Percentiles rank a stretch among this genome's conserved stretches.
These are phyloP conservation scores for Chenopodium formosanum DNA, from an alignment of 148 eudicot species.

Conservation along the genomic window DNA sequence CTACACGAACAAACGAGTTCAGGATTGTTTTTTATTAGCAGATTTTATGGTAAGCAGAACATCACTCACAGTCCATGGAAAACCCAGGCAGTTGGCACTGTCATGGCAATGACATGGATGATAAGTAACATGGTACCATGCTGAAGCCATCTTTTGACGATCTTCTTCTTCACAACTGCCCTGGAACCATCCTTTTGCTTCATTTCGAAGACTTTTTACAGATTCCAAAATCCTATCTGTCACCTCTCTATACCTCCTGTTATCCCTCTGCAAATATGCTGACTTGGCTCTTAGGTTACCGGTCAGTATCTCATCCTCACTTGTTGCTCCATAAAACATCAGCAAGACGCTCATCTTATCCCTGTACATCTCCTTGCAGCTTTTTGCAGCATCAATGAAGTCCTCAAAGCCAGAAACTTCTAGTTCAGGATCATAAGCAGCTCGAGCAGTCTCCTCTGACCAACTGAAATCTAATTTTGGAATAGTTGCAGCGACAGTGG, in stretches of 20 bases:
- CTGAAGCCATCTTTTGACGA: constrained; percentile 69
- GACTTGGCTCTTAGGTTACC: constrained; percentile 66
- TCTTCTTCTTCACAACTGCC: constrained; percentile 47
- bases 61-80: constrained; percentile 86
- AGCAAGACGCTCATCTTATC: constrained; percentile 60
- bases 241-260: constrained; percentile 68
- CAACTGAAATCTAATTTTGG: constrained; percentile 29
- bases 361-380: constrained; percentile 65
- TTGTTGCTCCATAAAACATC: constrained; percentile 64
- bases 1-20: background rate
- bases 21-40: constrained; percentile 25
- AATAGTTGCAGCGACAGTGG: constrained; percentile 38
- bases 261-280: constrained; percentile 60
- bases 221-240: constrained; percentile 76
- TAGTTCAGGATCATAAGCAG: constrained; percentile 66
- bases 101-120: constrained; percentile 55
- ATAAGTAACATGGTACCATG: constrained; percentile 91
- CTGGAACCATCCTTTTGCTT: constrained; percentile 78
- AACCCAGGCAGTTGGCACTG: constrained; percentile 67
- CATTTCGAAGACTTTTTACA: constrained; percentile 60
- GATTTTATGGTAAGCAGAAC: constrained; percentile 61
- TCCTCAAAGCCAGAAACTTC: constrained; percentile 58
- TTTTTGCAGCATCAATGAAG: constrained; percentile 51
- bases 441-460: constrained; percentile 42
- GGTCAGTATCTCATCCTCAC: constrained; percentile 74